These are phyloP conservation scores for Dothistroma pini DNA, from an alignment of 2,329 filamentous ascomycete genomes.

Conservation along the genomic window DNA sequence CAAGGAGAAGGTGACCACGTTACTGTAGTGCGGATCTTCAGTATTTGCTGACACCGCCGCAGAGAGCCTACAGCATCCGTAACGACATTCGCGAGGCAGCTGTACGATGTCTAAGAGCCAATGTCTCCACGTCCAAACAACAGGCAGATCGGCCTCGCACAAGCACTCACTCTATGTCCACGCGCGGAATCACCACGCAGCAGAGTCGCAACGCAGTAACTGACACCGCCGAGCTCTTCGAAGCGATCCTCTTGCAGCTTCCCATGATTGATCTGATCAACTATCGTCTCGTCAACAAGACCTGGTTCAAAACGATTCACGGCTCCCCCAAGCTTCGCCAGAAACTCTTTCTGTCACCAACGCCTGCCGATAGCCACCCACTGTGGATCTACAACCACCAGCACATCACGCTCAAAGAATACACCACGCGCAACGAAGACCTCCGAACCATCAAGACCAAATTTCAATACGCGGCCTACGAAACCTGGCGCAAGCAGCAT, in stretches of 20 bases:
- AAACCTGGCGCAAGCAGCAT: not conserved
- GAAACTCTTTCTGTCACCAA: slow-evolving; percentile 9
- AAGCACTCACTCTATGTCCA: slow-evolving; percentile 14
- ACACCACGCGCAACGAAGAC: not conserved
- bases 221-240: slow-evolving; percentile 22
- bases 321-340: not conserved
- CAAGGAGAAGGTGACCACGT: not conserved
- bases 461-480: not conserved
- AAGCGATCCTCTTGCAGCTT: slow-evolving; percentile 16
- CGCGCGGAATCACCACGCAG: slow-evolving; percentile 9
- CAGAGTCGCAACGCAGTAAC: slow-evolving; percentile 12
- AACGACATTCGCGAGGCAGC: not conserved
- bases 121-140: not conserved
- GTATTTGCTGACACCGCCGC: not conserved
- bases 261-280: slow-evolving; percentile 11
- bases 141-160: not conserved
- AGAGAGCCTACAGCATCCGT: not conserved
- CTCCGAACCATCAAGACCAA: not conserved
- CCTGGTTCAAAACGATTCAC: slow-evolving; percentile 12
- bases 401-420: not conserved
- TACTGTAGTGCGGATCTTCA: not conserved
- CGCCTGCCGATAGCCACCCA: not conserved
- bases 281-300: slow-evolving; percentile 23
- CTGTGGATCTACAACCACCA: not conserved
- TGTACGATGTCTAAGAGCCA: not conserved